Evolutionary conservation across 2,329 filamentous ascomycete genomes (phyloP).

Genomic region (Periglandula ipomoeae): DNA sequence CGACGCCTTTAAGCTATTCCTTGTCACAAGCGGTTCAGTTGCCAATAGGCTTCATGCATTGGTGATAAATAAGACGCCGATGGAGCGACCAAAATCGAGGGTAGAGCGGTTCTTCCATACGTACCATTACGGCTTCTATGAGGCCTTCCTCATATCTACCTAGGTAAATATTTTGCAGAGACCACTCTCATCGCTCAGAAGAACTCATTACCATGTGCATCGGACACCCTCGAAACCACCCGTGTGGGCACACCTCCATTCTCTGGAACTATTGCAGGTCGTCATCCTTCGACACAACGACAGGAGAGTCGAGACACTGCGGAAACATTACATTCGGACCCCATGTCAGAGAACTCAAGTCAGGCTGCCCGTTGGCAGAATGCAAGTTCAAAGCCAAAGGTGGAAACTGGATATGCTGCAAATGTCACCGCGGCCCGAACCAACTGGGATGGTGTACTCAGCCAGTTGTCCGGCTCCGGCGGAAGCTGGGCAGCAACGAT

Average conservation of each 20-base stretch:
- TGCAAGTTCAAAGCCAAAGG: slow-evolving; percentile 42
- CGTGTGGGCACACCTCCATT: slow-evolving; percentile 10
- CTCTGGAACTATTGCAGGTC: slow-evolving; percentile 20
- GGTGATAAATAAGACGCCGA: no score
- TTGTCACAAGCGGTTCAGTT: not conserved
- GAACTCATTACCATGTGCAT: slow-evolving; percentile 7
- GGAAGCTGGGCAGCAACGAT: slow-evolving; percentile 17
- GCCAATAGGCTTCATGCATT: not conserved
- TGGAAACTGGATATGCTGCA: slow-evolving; percentile 45
- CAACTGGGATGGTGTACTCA: slow-evolving; percentile 43
- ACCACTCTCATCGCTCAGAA: not conserved
- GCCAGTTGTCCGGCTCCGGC: slow-evolving; percentile 20
- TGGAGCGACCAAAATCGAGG: no score
- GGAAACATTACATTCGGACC: slow-evolving; percentile 37
- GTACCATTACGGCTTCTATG: not conserved
- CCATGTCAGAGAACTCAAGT: slow-evolving; percentile 30
- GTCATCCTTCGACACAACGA: slow-evolving; percentile 35
- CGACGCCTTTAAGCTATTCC: not conserved
- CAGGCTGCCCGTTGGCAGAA: slow-evolving; percentile 39
- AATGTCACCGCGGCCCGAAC: slow-evolving; percentile 42
- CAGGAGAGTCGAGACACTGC: slow-evolving; percentile 41
- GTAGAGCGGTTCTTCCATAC: no score
- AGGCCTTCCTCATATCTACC: no score
- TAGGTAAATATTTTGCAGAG: no score
- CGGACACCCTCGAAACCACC: slow-evolving; percentile 6